Conservation (phyloP, 176 grass and related monocot genomes). For the Stipa capillata region DNA sequence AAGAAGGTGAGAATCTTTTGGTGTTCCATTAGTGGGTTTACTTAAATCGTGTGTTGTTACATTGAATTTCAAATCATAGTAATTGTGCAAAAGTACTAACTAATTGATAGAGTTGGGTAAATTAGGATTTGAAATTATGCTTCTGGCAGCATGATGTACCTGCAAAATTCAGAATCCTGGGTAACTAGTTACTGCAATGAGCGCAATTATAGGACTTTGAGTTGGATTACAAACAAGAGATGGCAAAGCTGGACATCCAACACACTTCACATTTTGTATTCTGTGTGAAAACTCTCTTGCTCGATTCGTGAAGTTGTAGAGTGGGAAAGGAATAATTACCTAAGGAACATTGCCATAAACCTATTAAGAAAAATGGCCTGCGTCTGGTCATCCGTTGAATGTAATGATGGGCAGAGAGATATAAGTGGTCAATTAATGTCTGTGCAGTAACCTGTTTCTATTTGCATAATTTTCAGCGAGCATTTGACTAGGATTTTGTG, state of each 20-base stretch:
- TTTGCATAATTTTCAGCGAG: background rate
- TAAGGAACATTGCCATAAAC: background rate
- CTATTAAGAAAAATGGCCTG: background rate
- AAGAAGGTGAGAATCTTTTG: conserved; percentile 52
- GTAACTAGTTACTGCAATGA: background rate
- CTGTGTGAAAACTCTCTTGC: background rate
- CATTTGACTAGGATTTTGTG: background rate
- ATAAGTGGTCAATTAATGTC: background rate
- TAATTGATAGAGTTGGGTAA: background rate
- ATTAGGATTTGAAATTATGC: conserved; percentile 9
- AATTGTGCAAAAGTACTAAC: background rate
- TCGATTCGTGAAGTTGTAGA: background rate
- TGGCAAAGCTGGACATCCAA: background rate
- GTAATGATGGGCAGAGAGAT: background rate
- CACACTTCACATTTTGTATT: background rate
- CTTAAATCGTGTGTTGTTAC: background rate
- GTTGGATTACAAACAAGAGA: background rate
- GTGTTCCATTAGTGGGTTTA: background rate
- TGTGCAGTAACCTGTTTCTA: background rate
- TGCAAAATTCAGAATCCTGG: background rate
- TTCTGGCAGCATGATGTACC: background rate
- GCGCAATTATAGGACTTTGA: background rate
- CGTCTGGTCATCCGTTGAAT: background rate
- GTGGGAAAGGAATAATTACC: background rate
- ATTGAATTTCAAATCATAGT: background rate